These are phyloP conservation scores for Aspergillus proliferans DNA, from an alignment of 2,329 filamentous ascomycete species.

Conservation along the genomic window DNA sequence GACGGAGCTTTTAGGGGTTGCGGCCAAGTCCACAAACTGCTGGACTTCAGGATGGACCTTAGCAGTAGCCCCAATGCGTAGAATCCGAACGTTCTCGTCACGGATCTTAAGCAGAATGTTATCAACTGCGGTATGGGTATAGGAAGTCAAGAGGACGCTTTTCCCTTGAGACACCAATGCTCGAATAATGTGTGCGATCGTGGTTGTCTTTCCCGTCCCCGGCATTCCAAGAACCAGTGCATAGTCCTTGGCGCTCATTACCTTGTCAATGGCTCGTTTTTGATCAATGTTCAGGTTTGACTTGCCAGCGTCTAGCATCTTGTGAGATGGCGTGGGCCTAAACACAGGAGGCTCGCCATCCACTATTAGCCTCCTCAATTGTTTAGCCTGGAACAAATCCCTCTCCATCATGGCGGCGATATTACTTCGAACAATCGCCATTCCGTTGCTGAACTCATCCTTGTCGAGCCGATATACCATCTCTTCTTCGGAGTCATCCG, in stretches of 20 bases:
- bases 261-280: conserved; percentile 77
- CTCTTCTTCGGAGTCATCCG: conserved; percentile 43
- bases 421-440: conserved; percentile 92
- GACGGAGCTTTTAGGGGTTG: conserved; percentile 65
- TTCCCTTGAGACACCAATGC: conserved; percentile 84
- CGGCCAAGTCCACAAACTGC: conserved; percentile 74
- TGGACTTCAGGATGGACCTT: conserved; percentile 87
- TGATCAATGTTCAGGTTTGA: conserved; percentile 81
- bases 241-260: conserved; percentile 93
- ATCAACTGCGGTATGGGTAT: conserved; percentile 96
- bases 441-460: conserved; percentile 96
- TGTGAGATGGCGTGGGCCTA: conserved; percentile 59
- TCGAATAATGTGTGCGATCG: conserved; percentile 93
- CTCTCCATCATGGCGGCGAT: conserved; percentile 87
- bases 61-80: conserved; percentile 76
- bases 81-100: conserved; percentile 66
- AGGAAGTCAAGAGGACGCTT: conserved; percentile 86
- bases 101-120: conserved; percentile 93
- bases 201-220: conserved; percentile 95
- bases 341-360: conserved; percentile 70
- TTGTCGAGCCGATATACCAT: conserved; percentile 81
- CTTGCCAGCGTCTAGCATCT: conserved; percentile 49
- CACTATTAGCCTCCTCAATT: conserved; percentile 74
- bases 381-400: conserved; percentile 60
- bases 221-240: conserved; percentile 98